Conservation (phyloP, 306 rosid species). For the Cucumis cinereus region DNA sequence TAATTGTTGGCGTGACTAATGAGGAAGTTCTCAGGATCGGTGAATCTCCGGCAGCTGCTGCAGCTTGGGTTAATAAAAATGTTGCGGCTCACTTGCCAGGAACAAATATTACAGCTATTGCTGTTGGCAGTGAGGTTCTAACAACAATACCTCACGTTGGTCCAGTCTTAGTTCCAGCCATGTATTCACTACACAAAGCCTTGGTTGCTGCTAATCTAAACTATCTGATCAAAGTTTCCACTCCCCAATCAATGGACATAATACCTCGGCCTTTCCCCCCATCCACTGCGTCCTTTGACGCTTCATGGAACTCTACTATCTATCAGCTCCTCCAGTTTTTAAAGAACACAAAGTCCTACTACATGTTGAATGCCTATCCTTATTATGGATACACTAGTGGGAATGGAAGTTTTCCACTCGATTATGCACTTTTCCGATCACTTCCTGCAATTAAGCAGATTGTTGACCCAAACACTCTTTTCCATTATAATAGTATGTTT, state of each 20-base stretch:
- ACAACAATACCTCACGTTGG: constrained; percentile 58
- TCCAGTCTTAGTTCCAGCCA: constrained; percentile 64
- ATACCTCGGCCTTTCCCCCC: constrained; percentile 82
- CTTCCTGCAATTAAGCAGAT: constrained; percentile 86
- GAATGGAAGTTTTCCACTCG: constrained; percentile 70
- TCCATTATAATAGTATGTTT: constrained; percentile 74
- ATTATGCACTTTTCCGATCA: constrained; percentile 68
- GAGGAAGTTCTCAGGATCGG: constrained; percentile 69
- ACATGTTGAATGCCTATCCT: constrained; percentile 59
- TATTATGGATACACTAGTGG: constrained; percentile 50
- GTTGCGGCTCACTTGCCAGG: constrained; percentile 68
- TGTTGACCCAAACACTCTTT: constrained; percentile 85
- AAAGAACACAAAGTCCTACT: constrained; percentile 52
- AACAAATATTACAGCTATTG: constrained; percentile 73
- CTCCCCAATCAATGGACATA: constrained; percentile 74
- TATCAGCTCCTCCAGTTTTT: constrained; percentile 56
- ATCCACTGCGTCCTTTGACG: constrained; percentile 61
- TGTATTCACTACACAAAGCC: constrained; percentile 60
- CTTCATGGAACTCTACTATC: constrained; percentile 56
- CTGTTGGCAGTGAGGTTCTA: constrained; percentile 89
- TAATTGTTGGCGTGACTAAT: constrained; percentile 61
- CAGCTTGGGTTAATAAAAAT: constrained; percentile 74
- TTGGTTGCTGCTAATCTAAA: constrained; percentile 74
- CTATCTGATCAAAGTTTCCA: constrained; percentile 58
- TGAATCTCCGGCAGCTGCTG: constrained; percentile 59